phyloP scores from a whole-genome alignment of 345 rosid species.

The Heritiera fomes region DNA sequence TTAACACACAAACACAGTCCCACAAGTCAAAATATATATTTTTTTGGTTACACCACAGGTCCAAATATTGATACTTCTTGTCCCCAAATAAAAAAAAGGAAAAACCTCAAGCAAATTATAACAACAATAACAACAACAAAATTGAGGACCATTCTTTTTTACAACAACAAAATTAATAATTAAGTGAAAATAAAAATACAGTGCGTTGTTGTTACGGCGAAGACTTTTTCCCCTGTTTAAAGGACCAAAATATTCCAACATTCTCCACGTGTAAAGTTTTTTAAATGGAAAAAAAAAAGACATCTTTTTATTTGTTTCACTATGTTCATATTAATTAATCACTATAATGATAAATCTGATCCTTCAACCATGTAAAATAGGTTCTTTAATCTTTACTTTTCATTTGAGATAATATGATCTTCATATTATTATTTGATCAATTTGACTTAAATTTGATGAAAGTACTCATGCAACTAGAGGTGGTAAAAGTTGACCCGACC shows the following conservation, averaged over 20 bases:
- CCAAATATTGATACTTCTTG: constrained; percentile 32
- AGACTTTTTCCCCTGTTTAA: constrained; percentile 25
- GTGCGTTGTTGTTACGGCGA: constrained; percentile 56
- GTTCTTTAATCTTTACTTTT: no score
- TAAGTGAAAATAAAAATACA: neutral
- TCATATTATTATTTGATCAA: no score
- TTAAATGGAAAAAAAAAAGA: neutral
- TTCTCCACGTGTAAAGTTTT: constrained; percentile 31
- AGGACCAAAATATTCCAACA: constrained; percentile 19
- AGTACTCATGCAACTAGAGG: no score
- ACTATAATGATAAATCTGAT: no score
- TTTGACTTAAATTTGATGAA: no score
- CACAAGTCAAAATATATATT: constrained; percentile 29
- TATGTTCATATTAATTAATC: neutral
- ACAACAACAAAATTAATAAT: no score
- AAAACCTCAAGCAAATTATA: neutral
- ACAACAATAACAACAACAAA: neutral
- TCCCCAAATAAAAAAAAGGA: constrained; percentile 2
- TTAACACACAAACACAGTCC: constrained; percentile 20
- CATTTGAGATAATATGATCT: no score
- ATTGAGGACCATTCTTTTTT: no score
- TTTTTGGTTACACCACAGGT: constrained; percentile 19
- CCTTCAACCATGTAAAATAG: no score
- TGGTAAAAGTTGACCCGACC: no score
- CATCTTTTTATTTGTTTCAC: neutral